Evolutionary conservation across 2,329 filamentous ascomycete genomes (phyloP).

Genomic region (Phyllosticta paracitricarpa): DNA sequence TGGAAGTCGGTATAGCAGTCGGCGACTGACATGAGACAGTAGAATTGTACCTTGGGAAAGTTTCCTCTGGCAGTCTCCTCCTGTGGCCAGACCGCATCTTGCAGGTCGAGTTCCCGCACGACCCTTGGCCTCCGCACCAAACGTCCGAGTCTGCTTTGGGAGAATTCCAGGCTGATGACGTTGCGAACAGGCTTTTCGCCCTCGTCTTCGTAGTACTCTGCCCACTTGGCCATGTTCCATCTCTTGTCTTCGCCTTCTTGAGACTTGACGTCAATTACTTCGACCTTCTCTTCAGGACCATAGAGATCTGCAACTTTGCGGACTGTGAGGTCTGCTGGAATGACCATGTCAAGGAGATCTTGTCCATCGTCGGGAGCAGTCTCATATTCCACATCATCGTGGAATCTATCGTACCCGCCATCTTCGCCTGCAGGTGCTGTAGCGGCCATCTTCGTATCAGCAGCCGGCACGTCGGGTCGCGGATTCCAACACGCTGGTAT

Average conservation of each 20-base stretch:
- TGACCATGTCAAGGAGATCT: conserved; percentile 58
- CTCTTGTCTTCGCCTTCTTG: conserved; percentile 55
- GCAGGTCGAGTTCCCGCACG: conserved; percentile 52
- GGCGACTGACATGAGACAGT: conserved; percentile 60
- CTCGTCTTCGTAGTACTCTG: conserved; percentile 56
- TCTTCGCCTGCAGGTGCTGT: conserved; percentile 10
- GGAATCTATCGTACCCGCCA: conserved; percentile 14
- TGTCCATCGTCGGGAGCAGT: conserved; percentile 49
- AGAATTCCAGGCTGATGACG: conserved; percentile 60
- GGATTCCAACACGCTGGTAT: conserved; percentile 54
- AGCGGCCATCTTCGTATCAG: background rate
- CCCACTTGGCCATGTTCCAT: conserved; percentile 58
- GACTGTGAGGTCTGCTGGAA: conserved; percentile 54
- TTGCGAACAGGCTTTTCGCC: conserved; percentile 53
- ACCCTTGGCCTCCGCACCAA: conserved; percentile 54
- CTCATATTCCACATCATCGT: conserved; percentile 38
- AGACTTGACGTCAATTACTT: conserved; percentile 61
- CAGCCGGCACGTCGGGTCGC: conserved; percentile 30
- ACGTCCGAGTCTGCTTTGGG: conserved; percentile 51
- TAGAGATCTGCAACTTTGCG: conserved; percentile 54
- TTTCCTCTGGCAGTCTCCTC: conserved; percentile 44
- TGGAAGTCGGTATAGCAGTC: conserved; percentile 65
- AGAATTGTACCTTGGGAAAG: conserved; percentile 56
- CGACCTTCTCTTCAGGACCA: conserved; percentile 50
- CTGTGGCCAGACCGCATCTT: conserved; percentile 46